Conservation (phyloP, 2,329 filamentous ascomycete genomes). For the Hypoxylon sp. region DNA sequence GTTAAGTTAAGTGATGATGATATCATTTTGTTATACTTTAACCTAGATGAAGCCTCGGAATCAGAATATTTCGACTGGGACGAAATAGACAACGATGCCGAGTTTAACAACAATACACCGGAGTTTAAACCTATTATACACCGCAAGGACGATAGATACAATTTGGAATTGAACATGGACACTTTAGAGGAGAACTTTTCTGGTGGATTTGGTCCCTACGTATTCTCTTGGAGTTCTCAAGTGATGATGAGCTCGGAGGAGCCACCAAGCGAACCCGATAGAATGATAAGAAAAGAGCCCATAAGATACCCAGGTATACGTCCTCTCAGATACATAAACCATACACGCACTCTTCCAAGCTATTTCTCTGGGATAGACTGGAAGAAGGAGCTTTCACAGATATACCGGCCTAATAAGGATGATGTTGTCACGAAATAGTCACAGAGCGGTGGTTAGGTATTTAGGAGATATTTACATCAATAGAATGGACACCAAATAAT, state of each 20-base stretch:
- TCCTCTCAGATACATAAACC: neutral
- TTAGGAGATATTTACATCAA: no score
- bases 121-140: conserved; percentile 24
- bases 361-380: conserved; percentile 20
- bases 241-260: neutral
- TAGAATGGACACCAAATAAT: no score
- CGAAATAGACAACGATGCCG: neutral
- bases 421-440: neutral
- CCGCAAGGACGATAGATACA: neutral
- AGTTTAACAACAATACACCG: conserved; percentile 8
- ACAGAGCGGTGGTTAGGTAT: no score
- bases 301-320: neutral
- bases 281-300: neutral
- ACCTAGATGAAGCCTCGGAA: conserved; percentile 24
- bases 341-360: conserved; percentile 7
- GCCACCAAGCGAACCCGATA: no score
- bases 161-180: neutral
- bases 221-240: conserved; percentile 23
- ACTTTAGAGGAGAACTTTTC: conserved; percentile 19
- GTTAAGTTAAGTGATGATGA: neutral
- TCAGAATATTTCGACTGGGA: neutral
- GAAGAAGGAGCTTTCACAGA: conserved; percentile 8
- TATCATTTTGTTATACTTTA: conserved; percentile 30
- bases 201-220: conserved; percentile 25
- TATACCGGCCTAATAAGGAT: neutral